Evolutionary conservation across 2,329 filamentous ascomycete genomes (phyloP).

Genomic region (Fusarium compactum): DNA sequence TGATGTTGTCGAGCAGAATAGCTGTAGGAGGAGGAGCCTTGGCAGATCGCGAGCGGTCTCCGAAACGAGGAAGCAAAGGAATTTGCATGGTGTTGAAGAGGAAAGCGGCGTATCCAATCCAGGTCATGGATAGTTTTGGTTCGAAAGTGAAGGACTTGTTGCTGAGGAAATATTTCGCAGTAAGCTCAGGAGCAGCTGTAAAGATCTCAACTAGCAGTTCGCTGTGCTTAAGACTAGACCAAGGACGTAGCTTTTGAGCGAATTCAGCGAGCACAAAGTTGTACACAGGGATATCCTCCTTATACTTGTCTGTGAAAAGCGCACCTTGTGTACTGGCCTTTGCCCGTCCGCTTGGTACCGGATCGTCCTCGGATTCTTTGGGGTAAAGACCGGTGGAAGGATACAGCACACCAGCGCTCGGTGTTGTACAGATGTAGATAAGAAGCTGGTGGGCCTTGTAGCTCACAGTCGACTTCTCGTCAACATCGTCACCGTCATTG

Average conservation of each 20-base stretch:
- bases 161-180: slow-evolving; percentile 86
- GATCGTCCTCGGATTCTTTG: slow-evolving; percentile 69
- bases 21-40: slow-evolving; percentile 82
- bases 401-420: slow-evolving; percentile 79
- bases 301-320: slow-evolving; percentile 76
- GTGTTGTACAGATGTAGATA: slow-evolving; percentile 77
- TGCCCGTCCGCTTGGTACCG: slow-evolving; percentile 50
- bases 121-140: slow-evolving; percentile 90
- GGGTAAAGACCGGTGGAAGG: slow-evolving; percentile 88
- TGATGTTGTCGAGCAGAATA: slow-evolving; percentile 84
- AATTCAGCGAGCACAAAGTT: slow-evolving; percentile 86
- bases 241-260: slow-evolving; percentile 81
- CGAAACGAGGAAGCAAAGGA: slow-evolving; percentile 78
- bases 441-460: slow-evolving; percentile 82
- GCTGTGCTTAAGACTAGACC: slow-evolving; percentile 83
- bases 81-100: slow-evolving; percentile 84
- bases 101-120: slow-evolving; percentile 93
- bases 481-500: slow-evolving; percentile 57
- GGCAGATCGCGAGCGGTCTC: slow-evolving; percentile 69
- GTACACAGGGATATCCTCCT: slow-evolving; percentile 76
- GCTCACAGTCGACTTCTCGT: slow-evolving; percentile 66
- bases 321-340: slow-evolving; percentile 72
- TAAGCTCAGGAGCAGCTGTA: slow-evolving; percentile 82
- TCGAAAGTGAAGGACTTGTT: slow-evolving; percentile 88
- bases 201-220: slow-evolving; percentile 87